phyloP scores from a whole-genome alignment of 257 asterid genomes.

The Ilex aquifolium region DNA sequence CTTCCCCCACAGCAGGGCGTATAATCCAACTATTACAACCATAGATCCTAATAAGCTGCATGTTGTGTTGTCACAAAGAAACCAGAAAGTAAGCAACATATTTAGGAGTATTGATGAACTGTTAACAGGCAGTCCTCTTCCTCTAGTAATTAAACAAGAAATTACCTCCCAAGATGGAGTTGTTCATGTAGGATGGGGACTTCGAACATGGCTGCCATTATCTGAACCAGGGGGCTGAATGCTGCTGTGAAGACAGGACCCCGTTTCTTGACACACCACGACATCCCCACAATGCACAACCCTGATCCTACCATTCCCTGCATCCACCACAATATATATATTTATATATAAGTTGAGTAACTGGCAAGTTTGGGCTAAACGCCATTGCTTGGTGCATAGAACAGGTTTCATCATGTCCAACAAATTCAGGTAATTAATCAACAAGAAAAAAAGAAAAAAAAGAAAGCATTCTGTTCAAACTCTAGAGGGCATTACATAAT shows the following conservation, averaged over 20 bases:
- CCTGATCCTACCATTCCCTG: constrained; percentile 85
- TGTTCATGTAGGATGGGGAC: constrained; percentile 63
- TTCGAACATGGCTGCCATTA: constrained; percentile 51
- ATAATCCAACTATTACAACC: neutral
- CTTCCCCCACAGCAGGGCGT: neutral
- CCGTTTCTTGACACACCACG: constrained; percentile 85
- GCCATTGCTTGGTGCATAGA: neutral
- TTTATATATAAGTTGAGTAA: neutral
- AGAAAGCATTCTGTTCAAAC: neutral
- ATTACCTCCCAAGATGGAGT: constrained; percentile 66
- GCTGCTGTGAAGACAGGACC: constrained; percentile 77
- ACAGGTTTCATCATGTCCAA: no score
- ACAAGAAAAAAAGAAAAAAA: neutral
- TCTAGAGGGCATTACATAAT: neutral
- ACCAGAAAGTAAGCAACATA: no score
- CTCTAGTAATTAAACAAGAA: no score
- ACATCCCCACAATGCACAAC: constrained; percentile 69
- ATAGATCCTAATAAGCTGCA: neutral
- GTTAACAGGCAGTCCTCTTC: no score
- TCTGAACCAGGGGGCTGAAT: constrained; percentile 68
- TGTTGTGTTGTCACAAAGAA: no score
- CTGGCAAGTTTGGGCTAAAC: neutral
- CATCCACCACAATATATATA: neutral
- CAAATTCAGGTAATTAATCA: neutral
- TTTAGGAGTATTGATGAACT: no score